A percentile compares a stretch with the other conserved stretches of the same genome.
phyloP scores from a whole-genome alignment of 2,329 filamentous ascomycete species.

The Ceratocystis huliohia region DNA sequence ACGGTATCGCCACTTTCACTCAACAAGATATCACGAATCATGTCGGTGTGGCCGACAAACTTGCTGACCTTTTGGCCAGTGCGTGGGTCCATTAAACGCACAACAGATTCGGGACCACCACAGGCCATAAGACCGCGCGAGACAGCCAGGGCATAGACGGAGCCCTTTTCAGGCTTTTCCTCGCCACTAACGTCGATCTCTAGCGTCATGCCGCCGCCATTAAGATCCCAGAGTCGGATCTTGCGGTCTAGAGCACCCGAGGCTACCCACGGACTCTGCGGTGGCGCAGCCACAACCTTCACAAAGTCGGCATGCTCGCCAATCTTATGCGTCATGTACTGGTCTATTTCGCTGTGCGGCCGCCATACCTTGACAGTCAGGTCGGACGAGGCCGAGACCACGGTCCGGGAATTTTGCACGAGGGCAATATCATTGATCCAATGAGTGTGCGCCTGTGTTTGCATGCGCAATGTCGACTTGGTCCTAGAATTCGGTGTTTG shows the following conservation, averaged over 20 bases:
- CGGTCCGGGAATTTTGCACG: constrained; percentile 60
- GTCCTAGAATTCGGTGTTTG: constrained; percentile 31
- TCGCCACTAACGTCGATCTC: constrained; percentile 78
- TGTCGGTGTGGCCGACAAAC: constrained; percentile 92
- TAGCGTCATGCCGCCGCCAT: constrained; percentile 71
- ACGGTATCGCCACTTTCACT: constrained; percentile 82
- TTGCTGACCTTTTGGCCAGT: constrained; percentile 87
- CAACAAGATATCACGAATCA: constrained; percentile 79
- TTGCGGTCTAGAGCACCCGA: constrained; percentile 88
- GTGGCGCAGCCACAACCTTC: constrained; percentile 76
- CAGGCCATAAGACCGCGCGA: constrained; percentile 74
- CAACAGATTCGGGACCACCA: constrained; percentile 85
- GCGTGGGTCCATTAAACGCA: constrained; percentile 81
- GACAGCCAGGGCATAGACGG: constrained; percentile 78
- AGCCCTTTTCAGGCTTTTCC: constrained; percentile 78
- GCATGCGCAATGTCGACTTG: constrained; percentile 46
- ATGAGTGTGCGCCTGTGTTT: constrained; percentile 70
- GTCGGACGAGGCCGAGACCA: constrained; percentile 88
- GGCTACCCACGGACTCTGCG: constrained; percentile 62
- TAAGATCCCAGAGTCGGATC: constrained; percentile 86
- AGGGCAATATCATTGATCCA: constrained; percentile 92
- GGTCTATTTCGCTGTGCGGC: constrained; percentile 50
- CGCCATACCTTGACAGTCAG: constrained; percentile 88
- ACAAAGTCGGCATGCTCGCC: constrained; percentile 93
- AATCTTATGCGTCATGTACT: constrained; percentile 50